Evolutionary conservation across 305 asterid genomes (phyloP).

Genomic region (Plantago coronopus): DNA sequence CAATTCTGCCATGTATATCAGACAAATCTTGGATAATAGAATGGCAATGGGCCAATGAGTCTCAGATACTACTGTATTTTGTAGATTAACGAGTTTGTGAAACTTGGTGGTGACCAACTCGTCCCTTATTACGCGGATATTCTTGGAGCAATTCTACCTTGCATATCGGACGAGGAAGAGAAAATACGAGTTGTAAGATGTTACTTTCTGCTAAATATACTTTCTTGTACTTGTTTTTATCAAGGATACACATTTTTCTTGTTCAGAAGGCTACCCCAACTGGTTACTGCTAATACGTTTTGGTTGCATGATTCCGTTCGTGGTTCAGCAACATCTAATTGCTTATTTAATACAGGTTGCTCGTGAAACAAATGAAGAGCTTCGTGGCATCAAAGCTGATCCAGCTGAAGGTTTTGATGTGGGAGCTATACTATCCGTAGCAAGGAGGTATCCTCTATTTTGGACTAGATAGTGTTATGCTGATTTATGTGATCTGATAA

Average conservation of each 20-base stretch:
- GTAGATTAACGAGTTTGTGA: constrained; percentile 95
- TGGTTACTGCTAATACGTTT: constrained; percentile 5
- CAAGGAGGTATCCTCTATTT: constrained; percentile 60
- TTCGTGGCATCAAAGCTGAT: constrained; percentile 76
- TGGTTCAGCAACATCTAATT: constrained; percentile 20
- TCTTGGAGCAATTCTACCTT: constrained; percentile 92
- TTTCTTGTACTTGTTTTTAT: constrained; percentile 1
- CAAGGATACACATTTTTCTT: background rate
- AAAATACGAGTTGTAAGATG: constrained; percentile 90
- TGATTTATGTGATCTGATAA: constrained; percentile 9
- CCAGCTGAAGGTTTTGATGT: constrained; percentile 90
- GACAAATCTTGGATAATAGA: background rate
- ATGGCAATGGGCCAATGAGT: constrained; percentile 16
- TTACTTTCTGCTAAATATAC: constrained; percentile 6
- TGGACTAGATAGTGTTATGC: constrained; percentile 15
- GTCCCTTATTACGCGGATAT: constrained; percentile 98
- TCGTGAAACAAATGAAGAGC: constrained; percentile 96
- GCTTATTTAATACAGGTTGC: constrained; percentile 59
- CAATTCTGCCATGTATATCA: too few relatives aligned
- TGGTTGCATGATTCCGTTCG: constrained; percentile 15
- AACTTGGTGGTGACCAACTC: constrained; percentile 98
- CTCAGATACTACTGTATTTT: constrained; percentile 22
- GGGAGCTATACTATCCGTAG: constrained; percentile 78
- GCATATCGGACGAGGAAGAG: constrained; percentile 98
- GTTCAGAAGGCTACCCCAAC: background rate